Base-by-base conservation (phyloP, 139 green algal genomes). In the Coccomyxa sp. region DNA sequence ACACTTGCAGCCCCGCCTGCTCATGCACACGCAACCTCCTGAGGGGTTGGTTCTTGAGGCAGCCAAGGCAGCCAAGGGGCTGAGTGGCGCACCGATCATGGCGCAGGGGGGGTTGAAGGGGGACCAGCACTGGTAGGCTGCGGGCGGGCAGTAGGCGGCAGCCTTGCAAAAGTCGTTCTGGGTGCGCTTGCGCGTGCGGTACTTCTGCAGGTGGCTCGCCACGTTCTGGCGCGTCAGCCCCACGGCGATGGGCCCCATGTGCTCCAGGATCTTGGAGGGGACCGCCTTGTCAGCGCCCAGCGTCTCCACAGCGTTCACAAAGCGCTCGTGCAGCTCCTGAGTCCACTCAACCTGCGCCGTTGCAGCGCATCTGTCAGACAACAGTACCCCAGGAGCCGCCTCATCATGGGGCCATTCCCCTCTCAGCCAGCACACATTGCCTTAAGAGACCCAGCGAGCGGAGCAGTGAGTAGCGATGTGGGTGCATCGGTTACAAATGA, bases 141-240 rank as follows among this genome's bases (percentile, higher is more conserved):
- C 50, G 5, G 50, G 50, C 4, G 50, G 50, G 5, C 50, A 64
- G 50, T 64, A 64, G 50, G 50, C 50, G 50, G 64, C 64, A 38
- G 64, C 29, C 64, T 72, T 72, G 64, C n/a, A 36, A 33, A 72
- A 36, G 64, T 72, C 29, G 64, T 22, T 37, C 29, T 34, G 29
- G 14, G n/a, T 33, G 64, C 24, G 29, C 10, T 72, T 22, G 64
- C 64, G 27, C 39, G 27, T 64, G 50, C 79, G 77, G 76, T 87
- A 88, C 69, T 89, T 88, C 69, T 92, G 88, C 34, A 92, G 78
- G 78, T 92, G 88, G 68, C 74, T 85, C 70, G 88, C 88, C 38
- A 92, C 84, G 82, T 92, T 91, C 40, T 91, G 83, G 22, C 88
- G 77, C 8, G 88, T 92, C 31, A 92, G 75, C 41, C 77, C 88